Conservation (phyloP, 2,329 filamentous ascomycete genomes). For the Colletotrichum caudatum region DNA sequence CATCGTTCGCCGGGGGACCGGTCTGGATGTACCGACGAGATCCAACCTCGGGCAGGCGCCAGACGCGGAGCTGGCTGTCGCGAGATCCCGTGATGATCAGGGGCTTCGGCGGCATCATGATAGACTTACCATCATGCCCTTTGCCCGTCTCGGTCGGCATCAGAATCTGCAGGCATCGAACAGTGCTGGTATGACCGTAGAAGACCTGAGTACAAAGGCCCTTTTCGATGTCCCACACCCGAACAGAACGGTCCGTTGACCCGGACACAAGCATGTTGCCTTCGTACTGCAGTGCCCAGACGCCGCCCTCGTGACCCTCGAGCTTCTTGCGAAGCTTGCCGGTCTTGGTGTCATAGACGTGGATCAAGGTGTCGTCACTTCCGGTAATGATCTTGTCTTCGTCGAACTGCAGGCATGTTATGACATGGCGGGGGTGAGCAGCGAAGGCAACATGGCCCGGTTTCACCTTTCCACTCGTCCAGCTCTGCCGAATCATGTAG, state of each 20-base stretch:
- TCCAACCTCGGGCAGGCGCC: conserved; percentile 87
- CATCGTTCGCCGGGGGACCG: conserved; percentile 77
- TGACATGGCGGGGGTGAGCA: conserved; percentile 96
- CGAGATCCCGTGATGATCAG: conserved; percentile 97
- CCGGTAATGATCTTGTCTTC: conserved; percentile 98
- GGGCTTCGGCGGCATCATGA: conserved; percentile 94
- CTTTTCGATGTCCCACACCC: conserved; percentile 98
- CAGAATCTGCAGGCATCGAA: conserved; percentile 93
- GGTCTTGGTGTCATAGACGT: conserved; percentile 97
- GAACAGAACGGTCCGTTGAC: conserved; percentile 95
- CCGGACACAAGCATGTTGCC: conserved; percentile 96
- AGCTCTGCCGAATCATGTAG: conserved; percentile 88
- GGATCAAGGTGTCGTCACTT: conserved; percentile 96
- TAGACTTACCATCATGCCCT: conserved; percentile 75
- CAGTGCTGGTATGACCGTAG: conserved; percentile 96
- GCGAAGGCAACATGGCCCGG: conserved; percentile 94
- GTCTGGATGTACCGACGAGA: conserved; percentile 84
- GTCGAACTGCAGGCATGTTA: conserved; percentile 97
- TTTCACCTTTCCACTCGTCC: conserved; percentile 88
- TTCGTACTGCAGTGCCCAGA: conserved; percentile 97
- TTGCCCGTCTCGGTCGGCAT: conserved; percentile 85
- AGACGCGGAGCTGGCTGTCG: conserved; percentile 93
- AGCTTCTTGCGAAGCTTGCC: conserved; percentile 86
- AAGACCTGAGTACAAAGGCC: conserved; percentile 95
- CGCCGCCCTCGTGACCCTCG: conserved; percentile 94